These are phyloP conservation scores for Albugo laibachii DNA, from an alignment of 352 stramenopile genomes.

Conservation along the genomic window DNA sequence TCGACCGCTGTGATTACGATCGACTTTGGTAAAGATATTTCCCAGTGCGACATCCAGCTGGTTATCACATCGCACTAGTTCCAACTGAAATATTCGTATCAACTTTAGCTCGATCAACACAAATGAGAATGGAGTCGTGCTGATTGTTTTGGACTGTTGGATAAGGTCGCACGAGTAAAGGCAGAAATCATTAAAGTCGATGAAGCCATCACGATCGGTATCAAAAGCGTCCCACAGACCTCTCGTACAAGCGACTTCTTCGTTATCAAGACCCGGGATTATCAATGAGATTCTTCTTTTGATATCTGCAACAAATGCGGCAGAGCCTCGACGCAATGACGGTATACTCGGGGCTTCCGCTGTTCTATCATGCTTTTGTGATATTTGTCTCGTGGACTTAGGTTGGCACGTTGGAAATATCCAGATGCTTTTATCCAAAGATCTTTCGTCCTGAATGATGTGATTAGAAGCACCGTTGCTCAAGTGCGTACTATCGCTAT, in stretches of 20 bases:
- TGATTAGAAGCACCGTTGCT: too few species aligned
- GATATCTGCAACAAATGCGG: too few species aligned
- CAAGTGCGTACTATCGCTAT: too few species aligned
- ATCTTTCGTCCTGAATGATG: too few species aligned
- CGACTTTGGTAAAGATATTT: conserved; percentile 17
- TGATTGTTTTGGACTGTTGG: conserved; percentile 2
- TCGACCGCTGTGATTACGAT: conserved; percentile 16
- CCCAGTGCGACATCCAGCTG: conserved; percentile 7
- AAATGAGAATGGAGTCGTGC: neutral
- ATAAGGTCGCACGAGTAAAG: conserved; percentile 20
- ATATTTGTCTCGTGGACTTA: too few species aligned
- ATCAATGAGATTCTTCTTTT: too few species aligned
- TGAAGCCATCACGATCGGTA: conserved; percentile 18
- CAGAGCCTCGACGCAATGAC: too few species aligned
- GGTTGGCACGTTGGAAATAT: too few species aligned
- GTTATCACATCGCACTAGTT: conserved; percentile 8
- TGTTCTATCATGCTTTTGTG: too few species aligned
- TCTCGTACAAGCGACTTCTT: conserved; percentile 13
- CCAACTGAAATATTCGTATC: conserved; percentile 16
- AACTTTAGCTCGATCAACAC: conserved; percentile 12
- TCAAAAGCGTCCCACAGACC: conserved; percentile 21
- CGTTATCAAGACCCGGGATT: too few species aligned
- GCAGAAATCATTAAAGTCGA: conserved; percentile 24
- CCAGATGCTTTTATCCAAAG: too few species aligned
- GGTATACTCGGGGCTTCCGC: too few species aligned